Conservation (phyloP, 2,329 filamentous ascomycete genomes). For the Didymella lethalis region DNA sequence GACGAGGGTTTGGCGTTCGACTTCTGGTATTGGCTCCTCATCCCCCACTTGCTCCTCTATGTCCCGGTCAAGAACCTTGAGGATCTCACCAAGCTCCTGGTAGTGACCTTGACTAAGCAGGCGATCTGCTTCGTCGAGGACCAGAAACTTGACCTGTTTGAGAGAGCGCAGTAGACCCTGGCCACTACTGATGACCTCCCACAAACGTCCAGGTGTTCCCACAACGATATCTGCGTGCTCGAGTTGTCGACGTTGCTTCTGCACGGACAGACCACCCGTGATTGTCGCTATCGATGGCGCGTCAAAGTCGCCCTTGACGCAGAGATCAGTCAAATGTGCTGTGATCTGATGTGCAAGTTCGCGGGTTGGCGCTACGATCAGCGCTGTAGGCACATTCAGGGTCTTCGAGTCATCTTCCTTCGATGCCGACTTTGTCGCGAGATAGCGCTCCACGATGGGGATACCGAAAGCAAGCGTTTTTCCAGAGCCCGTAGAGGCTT, state of each 20-base stretch:
- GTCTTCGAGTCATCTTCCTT: conserved; percentile 47
- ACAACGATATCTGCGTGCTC: conserved; percentile 90
- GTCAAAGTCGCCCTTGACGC: conserved; percentile 69
- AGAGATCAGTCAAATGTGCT: conserved; percentile 80
- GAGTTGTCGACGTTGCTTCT: conserved; percentile 90
- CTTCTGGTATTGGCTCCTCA: conserved; percentile 26
- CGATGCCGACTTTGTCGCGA: conserved; percentile 57
- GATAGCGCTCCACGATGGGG: conserved; percentile 85
- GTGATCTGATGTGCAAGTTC: conserved; percentile 93
- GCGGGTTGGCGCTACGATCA: conserved; percentile 89
- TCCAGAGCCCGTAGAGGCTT: conserved; percentile 94
- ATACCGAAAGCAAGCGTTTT: conserved; percentile 96
- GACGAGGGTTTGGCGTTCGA: conserved; percentile 82
- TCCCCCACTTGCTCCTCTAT: conserved; percentile 51
- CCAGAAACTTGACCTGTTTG: conserved; percentile 78
- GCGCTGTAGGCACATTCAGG: conserved; percentile 59
- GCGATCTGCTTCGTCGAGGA: conserved; percentile 93
- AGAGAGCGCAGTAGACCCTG: conserved; percentile 74
- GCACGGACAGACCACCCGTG: conserved; percentile 90
- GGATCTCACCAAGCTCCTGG: conserved; percentile 89
- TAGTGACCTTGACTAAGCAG: conserved; percentile 93
- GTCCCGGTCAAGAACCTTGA: conserved; percentile 77
- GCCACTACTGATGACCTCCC: conserved; percentile 88
- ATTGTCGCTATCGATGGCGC: conserved; percentile 76
- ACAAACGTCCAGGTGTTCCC: conserved; percentile 88